Evolutionary conservation across 2,329 filamentous ascomycete species (phyloP).

Genomic region (Penicillium sp.): DNA sequence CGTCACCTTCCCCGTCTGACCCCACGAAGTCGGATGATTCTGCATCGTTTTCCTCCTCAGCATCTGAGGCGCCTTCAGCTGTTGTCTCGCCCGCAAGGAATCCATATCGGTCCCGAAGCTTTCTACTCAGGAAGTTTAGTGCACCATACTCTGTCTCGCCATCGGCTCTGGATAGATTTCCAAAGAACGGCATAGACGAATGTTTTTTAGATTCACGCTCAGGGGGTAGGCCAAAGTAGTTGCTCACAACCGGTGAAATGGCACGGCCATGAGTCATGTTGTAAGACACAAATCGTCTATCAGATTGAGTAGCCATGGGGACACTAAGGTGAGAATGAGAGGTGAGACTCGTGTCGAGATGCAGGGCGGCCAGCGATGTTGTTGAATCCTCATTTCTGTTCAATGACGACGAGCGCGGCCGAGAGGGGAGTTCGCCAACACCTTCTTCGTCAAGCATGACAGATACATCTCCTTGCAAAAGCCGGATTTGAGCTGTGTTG

Average conservation of each 20-base stretch:
- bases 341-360: conserved; percentile 29
- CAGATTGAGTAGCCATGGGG: conserved; percentile 20
- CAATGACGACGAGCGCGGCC: conserved; percentile 29
- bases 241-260: conserved; percentile 44
- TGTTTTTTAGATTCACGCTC: conserved; percentile 32
- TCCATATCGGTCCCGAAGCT: conserved; percentile 41
- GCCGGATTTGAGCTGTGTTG: conserved; percentile 45
- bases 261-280: conserved; percentile 41
- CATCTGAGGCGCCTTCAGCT: conserved; percentile 22
- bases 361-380: conserved; percentile 26
- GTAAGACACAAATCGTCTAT: conserved; percentile 31
- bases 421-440: conserved; percentile 18
- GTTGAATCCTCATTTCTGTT: conserved; percentile 24
- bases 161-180: conserved; percentile 18
- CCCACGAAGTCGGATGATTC: conserved; percentile 29
- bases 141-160: conserved; percentile 50
- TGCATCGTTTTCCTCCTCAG: conserved; percentile 20
- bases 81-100: conserved; percentile 33
- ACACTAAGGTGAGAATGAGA: conserved; percentile 24
- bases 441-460: conserved; percentile 27
- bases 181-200: conserved; percentile 31
- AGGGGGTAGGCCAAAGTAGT: conserved; percentile 45
- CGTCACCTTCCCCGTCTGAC: conserved; percentile 43
- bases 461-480: conserved; percentile 35
- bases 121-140: conserved; percentile 55